These are phyloP conservation scores for Phylloporus arenicola DNA, from an alignment of 768 basidiomycete genomes.

Conservation along the genomic window DNA sequence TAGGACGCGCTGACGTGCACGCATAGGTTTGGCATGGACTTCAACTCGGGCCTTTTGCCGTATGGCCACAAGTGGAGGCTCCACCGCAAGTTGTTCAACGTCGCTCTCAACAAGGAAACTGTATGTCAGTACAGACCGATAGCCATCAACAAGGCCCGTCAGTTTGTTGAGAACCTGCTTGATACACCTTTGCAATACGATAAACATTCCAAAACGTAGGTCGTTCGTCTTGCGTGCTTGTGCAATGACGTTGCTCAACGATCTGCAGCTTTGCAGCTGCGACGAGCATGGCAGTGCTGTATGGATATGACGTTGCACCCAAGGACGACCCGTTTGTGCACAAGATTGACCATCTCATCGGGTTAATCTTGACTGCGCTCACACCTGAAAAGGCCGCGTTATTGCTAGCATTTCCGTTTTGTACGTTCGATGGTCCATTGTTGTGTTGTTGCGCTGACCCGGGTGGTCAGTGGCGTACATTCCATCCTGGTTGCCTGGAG, in stretches of 20 bases:
- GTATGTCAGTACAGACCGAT: constrained; percentile 10
- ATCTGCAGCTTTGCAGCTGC: constrained; percentile 17
- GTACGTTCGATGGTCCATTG: constrained; percentile 10
- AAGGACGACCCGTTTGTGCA: constrained; percentile 25
- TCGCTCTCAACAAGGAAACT: constrained; percentile 15
- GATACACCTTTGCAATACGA: constrained; percentile 11
- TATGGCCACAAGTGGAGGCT: constrained; percentile 28
- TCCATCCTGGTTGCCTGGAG: constrained; percentile 33
- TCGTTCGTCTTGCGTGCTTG: constrained; percentile 5
- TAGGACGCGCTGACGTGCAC: neutral
- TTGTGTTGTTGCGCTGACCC: neutral
- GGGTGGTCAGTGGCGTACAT: constrained; percentile 20
- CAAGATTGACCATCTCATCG: constrained; percentile 8
- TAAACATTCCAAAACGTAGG: constrained; percentile 19
- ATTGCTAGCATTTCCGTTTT: constrained; percentile 20
- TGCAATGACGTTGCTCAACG: neutral
- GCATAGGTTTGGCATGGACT: constrained; percentile 28
- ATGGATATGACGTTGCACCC: constrained; percentile 23
- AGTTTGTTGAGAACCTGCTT: constrained; percentile 22
- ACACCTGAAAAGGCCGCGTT: constrained; percentile 21
- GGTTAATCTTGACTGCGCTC: constrained; percentile 10
- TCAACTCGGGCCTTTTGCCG: constrained; percentile 23
- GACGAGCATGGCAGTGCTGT: constrained; percentile 21
- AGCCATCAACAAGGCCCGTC: constrained; percentile 15
- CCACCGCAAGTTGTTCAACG: constrained; percentile 27